Percentiles rank a stretch among this genome's conserved stretches.
These are phyloP conservation scores for Copromyces sp. DNA, from an alignment of 495 filamentous ascomycete species.

Conservation along the genomic window DNA sequence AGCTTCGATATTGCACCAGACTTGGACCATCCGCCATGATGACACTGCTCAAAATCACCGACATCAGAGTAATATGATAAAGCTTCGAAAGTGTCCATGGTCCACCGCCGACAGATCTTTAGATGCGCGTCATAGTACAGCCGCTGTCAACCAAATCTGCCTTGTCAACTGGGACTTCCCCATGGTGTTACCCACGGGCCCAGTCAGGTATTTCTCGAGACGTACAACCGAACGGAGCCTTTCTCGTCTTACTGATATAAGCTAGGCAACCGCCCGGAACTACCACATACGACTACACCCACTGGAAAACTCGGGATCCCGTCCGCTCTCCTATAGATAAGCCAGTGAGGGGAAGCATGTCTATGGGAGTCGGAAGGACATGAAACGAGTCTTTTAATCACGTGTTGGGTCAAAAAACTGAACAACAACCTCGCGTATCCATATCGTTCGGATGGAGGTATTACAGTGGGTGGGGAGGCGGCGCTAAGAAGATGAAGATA, in stretches of 20 bases:
- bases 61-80: background rate
- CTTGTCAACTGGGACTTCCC: background rate
- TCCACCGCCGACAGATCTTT: background rate
- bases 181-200: background rate
- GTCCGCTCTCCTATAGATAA: conserved; percentile 41
- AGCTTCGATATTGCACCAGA: background rate
- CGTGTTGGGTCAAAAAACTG: too few species aligned
- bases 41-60: background rate
- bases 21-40: background rate
- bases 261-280: background rate
- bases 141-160: background rate
- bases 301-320: conserved; percentile 37
- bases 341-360: conserved; percentile 3
- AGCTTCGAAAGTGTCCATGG: background rate
- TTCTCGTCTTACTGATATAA: background rate
- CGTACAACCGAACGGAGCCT: background rate
- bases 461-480: too few species aligned
- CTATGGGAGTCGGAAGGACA: too few species aligned
- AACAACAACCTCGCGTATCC: too few species aligned
- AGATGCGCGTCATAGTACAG: background rate
- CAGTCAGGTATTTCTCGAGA: background rate
- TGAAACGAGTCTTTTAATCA: too few species aligned
- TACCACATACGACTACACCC: conserved; percentile 36
- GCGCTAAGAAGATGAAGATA: too few species aligned
- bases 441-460: too few species aligned